These are phyloP conservation scores for Leishmania gerbilli DNA, from an alignment of 208 protist species.

Conservation along the genomic window DNA sequence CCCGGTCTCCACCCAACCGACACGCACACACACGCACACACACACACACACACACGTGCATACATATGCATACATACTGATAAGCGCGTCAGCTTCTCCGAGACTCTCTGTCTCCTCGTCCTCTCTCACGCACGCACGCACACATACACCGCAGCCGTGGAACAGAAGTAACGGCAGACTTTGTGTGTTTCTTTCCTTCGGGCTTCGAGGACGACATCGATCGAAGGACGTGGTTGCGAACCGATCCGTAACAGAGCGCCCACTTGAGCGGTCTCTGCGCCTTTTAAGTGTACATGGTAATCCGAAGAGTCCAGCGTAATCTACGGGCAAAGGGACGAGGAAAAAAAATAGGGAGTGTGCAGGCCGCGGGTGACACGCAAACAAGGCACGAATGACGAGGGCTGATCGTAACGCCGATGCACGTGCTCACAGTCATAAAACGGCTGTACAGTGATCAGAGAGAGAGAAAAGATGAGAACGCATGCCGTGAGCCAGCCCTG, in stretches of 20 bases:
- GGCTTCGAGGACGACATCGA: not conserved
- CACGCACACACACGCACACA: not conserved
- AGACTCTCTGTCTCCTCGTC: not conserved
- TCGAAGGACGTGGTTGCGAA: not conserved
- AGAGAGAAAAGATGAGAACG: not conserved
- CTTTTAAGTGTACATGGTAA: not conserved
- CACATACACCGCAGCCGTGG: not conserved
- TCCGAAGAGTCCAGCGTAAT: not conserved
- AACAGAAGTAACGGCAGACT: not conserved
- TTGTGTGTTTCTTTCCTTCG: not conserved
- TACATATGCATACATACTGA: not conserved
- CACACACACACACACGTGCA: not conserved
- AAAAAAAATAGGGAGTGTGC: not conserved
- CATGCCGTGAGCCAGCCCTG: not conserved
- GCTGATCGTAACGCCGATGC: not conserved
- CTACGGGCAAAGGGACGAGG: not conserved
- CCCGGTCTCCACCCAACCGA: not conserved
- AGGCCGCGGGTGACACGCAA: not conserved
- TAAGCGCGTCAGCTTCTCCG: not conserved
- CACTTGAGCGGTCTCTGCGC: not conserved
- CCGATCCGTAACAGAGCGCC: not conserved
- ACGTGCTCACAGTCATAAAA: not conserved
- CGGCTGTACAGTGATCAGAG: not conserved
- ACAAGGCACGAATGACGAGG: not conserved
- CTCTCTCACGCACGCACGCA: not conserved